A percentile compares a stretch with the other conserved stretches of the same genome.
Conservation (phyloP, 1,284 basidiomycete genomes). For the Rhodotorula sp. region DNA sequence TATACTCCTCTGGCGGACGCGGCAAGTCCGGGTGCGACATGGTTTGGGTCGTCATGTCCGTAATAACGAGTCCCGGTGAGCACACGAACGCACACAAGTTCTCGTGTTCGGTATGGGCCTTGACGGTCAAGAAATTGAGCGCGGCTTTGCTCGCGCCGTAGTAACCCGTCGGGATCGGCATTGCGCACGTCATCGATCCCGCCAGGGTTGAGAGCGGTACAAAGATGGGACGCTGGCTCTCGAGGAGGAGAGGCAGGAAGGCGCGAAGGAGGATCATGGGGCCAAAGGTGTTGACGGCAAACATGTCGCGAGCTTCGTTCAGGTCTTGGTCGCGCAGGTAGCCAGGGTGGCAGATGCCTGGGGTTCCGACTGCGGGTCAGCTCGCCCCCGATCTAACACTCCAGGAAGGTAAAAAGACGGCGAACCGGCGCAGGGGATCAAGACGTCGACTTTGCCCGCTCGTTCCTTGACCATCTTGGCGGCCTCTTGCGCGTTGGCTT, state of each 20-base stretch:
- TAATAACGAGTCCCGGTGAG: conserved; percentile 11
- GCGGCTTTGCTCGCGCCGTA: conserved; percentile 19
- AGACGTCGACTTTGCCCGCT: background rate
- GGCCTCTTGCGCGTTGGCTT: background rate
- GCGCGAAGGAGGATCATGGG: conserved; percentile 20
- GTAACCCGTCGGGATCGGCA: background rate
- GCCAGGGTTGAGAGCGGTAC: conserved; percentile 10
- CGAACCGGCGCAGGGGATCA: background rate
- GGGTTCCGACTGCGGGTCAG: background rate
- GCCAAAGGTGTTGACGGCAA: conserved; percentile 26
- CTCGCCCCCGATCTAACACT: too few species aligned
- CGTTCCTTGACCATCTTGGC: background rate
- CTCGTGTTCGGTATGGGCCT: background rate
- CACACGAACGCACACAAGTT: background rate
- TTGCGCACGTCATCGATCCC: background rate
- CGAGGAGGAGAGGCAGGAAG: conserved; percentile 13
- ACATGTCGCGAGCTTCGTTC: background rate
- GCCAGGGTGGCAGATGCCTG: background rate
- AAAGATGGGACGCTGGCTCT: conserved; percentile 14
- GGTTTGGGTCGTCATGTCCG: conserved; percentile 10
- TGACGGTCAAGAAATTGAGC: conserved; percentile 3
- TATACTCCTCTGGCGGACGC: background rate
- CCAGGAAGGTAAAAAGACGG: too few species aligned
- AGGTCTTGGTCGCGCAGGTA: background rate
- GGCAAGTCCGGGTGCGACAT: background rate